A percentile compares a stretch with the other conserved stretches of the same genome.
These are phyloP conservation scores for Fusarium mundagurra DNA, from an alignment of 2,329 filamentous ascomycete genomes.

Conservation along the genomic window DNA sequence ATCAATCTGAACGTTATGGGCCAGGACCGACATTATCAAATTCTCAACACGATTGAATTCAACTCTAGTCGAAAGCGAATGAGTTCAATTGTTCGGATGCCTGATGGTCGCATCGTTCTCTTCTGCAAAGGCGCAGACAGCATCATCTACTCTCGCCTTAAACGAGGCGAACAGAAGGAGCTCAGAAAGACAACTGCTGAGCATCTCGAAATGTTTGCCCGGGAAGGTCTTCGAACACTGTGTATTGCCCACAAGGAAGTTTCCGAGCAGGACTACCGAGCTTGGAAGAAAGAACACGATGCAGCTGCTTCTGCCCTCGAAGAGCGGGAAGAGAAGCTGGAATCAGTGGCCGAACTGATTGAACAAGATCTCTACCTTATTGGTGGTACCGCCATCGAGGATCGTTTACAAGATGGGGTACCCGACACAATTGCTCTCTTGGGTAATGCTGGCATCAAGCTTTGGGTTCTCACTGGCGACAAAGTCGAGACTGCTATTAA, in stretches of 20 bases:
- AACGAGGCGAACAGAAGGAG: conserved; percentile 84
- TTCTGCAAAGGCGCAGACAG: conserved; percentile 99
- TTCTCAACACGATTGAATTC: conserved; percentile 96
- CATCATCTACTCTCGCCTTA: conserved; percentile 93
- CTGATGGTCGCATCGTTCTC: conserved; percentile 85
- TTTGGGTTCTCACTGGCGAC: conserved; percentile 98
- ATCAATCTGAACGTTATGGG: conserved; percentile 89
- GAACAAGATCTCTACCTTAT: conserved; percentile 89
- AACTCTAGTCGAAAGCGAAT: conserved; percentile 97
- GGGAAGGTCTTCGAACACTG: conserved; percentile 92
- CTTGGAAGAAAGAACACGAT: conserved; percentile 89
- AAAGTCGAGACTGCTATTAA: conserved; percentile 99
- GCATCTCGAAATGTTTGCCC: conserved; percentile 95
- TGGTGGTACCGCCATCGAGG: conserved; percentile 96
- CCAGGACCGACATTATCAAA: conserved; percentile 82
- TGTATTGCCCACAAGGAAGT: conserved; percentile 90
- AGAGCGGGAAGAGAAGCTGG: conserved; percentile 91
- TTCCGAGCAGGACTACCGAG: conserved; percentile 81
- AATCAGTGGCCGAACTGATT: conserved; percentile 87
- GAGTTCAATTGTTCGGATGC: conserved; percentile 97
- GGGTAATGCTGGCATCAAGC: conserved; percentile 93
- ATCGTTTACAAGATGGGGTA: conserved; percentile 94
- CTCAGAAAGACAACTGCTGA: conserved; percentile 86
- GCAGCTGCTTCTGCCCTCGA: conserved; percentile 84
- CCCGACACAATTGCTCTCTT: conserved; percentile 94